These are phyloP conservation scores for Botrytis pseudocinerea DNA, from an alignment of 2,329 filamentous ascomycete species.

Conservation along the genomic window DNA sequence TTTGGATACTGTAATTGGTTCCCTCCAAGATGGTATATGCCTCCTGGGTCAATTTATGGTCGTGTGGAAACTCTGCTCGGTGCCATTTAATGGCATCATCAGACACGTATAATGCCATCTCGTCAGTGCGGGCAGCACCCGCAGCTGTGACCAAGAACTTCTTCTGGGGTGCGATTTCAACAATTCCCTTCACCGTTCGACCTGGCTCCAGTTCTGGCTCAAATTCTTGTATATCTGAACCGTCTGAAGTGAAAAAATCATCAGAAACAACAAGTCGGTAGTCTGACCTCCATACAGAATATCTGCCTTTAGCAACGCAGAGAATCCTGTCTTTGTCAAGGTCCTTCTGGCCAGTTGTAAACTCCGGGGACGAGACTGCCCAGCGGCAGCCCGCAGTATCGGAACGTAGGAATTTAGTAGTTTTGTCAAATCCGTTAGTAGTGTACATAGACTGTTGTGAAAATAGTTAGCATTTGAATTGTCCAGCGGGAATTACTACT, in stretches of 20 bases:
- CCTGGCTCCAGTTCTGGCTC: slow-evolving; percentile 77
- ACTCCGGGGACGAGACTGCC: slow-evolving; percentile 75
- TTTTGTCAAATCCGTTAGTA: slow-evolving; percentile 75
- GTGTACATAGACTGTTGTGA: slow-evolving; percentile 63
- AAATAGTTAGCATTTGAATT: slow-evolving; percentile 25
- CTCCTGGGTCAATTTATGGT: slow-evolving; percentile 77
- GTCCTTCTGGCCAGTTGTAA: slow-evolving; percentile 66
- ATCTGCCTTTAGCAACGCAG: slow-evolving; percentile 75
- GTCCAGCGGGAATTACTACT: not conserved
- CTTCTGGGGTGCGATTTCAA: slow-evolving; percentile 81
- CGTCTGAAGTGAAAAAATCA: slow-evolving; percentile 69
- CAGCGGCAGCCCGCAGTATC: slow-evolving; percentile 79
- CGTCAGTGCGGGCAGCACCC: slow-evolving; percentile 75
- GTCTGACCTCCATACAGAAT: slow-evolving; percentile 69
- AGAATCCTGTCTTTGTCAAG: slow-evolving; percentile 71
- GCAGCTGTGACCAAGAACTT: slow-evolving; percentile 84
- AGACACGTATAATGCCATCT: slow-evolving; percentile 89
- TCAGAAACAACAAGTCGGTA: slow-evolving; percentile 81
- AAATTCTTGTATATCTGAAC: slow-evolving; percentile 56
- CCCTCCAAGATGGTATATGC: slow-evolving; percentile 94
- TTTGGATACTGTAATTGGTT: slow-evolving; percentile 96
- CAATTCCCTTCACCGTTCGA: slow-evolving; percentile 74
- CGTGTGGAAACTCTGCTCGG: slow-evolving; percentile 80
- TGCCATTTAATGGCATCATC: slow-evolving; percentile 86
- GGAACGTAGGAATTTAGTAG: slow-evolving; percentile 63